These are phyloP conservation scores for Pichia eremophila DNA, from an alignment of 805 yeast genomes.

Conservation along the genomic window DNA sequence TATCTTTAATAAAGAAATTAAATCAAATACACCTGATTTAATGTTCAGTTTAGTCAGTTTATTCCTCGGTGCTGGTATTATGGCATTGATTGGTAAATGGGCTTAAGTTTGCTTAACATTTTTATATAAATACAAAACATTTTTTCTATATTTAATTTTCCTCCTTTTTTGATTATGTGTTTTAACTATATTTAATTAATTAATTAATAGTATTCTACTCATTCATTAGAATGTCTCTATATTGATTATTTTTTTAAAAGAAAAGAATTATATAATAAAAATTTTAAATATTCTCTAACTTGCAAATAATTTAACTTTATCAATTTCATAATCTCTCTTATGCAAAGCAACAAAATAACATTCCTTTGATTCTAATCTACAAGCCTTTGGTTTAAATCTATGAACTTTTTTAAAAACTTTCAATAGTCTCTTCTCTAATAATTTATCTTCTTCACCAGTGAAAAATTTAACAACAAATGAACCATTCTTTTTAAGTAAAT, in stretches of 20 bases:
- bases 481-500: constrained; percentile 64
- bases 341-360: constrained; percentile 67
- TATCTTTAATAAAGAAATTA: constrained; percentile 48
- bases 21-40: constrained; percentile 38
- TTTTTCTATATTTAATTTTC: too few species aligned
- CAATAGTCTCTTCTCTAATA: constrained; percentile 50
- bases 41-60: constrained; percentile 38
- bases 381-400: constrained; percentile 73
- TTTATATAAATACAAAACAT: not conserved
- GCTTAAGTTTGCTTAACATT: constrained; percentile 27
- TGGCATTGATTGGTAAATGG: constrained; percentile 71
- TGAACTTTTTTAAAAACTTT: constrained; percentile 53
- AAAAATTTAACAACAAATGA: constrained; percentile 72
- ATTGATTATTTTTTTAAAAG: too few species aligned
- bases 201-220: not conserved
- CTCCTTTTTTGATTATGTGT: too few species aligned
- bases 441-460: constrained; percentile 69
- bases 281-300: not conserved
- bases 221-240: too few species aligned
- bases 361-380: constrained; percentile 73
- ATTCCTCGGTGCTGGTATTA: constrained; percentile 53
- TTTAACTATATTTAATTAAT: too few species aligned
- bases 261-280: not conserved
- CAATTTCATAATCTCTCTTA: constrained; percentile 31
- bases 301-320: constrained; percentile 37